Base-by-base conservation (phyloP, 2,329 filamentous ascomycete species). In the Penicillium sp. region DNA sequence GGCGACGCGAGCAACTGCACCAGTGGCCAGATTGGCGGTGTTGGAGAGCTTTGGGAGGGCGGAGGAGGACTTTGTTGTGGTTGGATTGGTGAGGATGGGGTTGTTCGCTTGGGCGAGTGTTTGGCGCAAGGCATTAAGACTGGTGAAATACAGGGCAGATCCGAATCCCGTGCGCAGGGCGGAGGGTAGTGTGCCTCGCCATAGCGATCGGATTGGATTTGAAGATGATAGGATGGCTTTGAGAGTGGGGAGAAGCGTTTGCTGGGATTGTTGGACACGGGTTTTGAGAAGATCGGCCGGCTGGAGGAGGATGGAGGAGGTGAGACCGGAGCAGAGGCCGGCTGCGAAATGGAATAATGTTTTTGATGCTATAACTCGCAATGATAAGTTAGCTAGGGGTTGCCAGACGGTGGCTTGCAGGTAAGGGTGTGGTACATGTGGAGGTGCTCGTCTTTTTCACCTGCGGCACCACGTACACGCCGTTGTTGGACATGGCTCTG, bases 201-300 rank as follows among this genome's bases (percentile, higher is more conserved):
- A 98, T 60, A 98, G 80, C 29, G 81, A 79, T 20, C 80, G 77
- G 48, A 94, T 72, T 3, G 85, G 83, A 7, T 80, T 72, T 1
- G 79, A 79, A 15, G 78, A 81, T 53, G 72, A 70, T 48, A 84
- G 77, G 60, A 94, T 87, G 21, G 80, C 72, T 56, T 80, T 79
- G 45, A 94, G 72, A 13, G 85, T 86, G 16, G 74, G 71, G 37
- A 79, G 66, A 41, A 97, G 78, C 2, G 87, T 81, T 44, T 67
- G 50, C 33, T 81, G 81, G 21, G 87, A 87, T 67, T 97, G 93
- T 64, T 98, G 93, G 27, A 97, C 83, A 32, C 93, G 84, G 19
- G 93, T 98, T 69, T 98, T 98, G 63, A 98, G 81, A 3, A 98
- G 83, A 69, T 98, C 93, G 58, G 93, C 86, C 17, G 93, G 93